phyloP scores from a whole-genome alignment of 2,329 filamentous ascomycete species.

The Trichoderma sp. region DNA sequence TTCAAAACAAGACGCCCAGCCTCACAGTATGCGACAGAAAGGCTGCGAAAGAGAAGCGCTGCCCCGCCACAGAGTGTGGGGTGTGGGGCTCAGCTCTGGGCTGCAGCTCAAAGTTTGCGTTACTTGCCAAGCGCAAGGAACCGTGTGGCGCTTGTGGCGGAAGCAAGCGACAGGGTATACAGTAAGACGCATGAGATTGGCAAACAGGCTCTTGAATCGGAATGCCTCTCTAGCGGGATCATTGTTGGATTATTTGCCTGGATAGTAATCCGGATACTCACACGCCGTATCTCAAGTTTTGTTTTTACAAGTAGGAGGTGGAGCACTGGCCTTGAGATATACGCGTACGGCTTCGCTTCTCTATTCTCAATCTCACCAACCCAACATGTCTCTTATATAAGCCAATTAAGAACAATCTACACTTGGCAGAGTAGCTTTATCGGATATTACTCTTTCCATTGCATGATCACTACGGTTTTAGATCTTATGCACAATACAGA shows the following conservation, averaged over 20 bases:
- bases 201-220: not conserved
- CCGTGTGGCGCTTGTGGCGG: constrained; percentile 14
- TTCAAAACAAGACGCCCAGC: not conserved
- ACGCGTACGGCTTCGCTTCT: not conserved
- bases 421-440: not conserved
- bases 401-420: not conserved
- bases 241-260: not conserved
- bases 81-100: constrained; percentile 24
- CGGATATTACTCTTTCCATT: too few species aligned
- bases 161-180: not conserved
- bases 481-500: not conserved
- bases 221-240: not conserved
- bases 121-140: constrained; percentile 3
- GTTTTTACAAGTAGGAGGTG: not conserved
- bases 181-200: not conserved
- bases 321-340: not conserved
- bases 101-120: constrained; percentile 11
- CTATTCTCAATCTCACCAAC: not conserved
- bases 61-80: constrained; percentile 28
- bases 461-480: not conserved
- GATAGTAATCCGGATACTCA: not conserved
- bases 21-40: constrained; percentile 10
- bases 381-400: not conserved
- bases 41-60: not conserved
- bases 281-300: not conserved